Evolutionary conservation across 495 filamentous ascomycete genomes (phyloP).

Genomic region (Copromyces sp.): DNA sequence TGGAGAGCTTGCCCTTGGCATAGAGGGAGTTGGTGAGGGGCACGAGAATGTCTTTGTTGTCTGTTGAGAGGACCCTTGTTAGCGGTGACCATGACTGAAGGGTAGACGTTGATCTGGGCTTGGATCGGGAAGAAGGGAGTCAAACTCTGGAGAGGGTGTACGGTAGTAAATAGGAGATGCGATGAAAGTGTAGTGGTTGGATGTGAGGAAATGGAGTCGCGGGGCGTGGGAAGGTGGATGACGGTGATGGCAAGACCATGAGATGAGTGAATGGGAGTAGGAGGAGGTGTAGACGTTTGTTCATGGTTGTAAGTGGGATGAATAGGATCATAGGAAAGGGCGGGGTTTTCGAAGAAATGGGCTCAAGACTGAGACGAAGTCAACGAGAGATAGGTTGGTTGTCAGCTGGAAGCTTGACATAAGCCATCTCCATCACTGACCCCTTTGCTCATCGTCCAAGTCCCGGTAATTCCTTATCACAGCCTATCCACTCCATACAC

Average conservation of each 20-base stretch:
- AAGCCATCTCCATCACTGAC: not conserved
- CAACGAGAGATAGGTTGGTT: not conserved
- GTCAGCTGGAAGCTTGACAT: not conserved
- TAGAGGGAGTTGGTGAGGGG: conserved; percentile 90
- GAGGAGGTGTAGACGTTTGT: not conserved
- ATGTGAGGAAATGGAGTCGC: not conserved
- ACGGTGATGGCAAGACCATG: not conserved
- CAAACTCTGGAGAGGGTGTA: not conserved
- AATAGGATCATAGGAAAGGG: not conserved
- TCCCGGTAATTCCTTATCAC: not conserved
- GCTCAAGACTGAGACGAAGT: not conserved
- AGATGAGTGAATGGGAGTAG: not conserved
- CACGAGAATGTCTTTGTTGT: conserved; percentile 63
- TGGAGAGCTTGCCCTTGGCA: conserved; percentile 71
- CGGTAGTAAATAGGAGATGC: not conserved
- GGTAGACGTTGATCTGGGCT: not conserved
- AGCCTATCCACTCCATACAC: not conserved
- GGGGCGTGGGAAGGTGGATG: not conserved
- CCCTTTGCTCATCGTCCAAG: not conserved
- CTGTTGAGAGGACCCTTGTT: conserved; percentile 8
- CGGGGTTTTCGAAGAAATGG: not conserved
- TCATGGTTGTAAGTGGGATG: not conserved
- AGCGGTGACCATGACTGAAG: not conserved
- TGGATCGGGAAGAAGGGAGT: not conserved
- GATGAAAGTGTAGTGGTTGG: not conserved